Conservation (phyloP, 2,329 filamentous ascomycete genomes). For the Sporothrix schenckii region DNA sequence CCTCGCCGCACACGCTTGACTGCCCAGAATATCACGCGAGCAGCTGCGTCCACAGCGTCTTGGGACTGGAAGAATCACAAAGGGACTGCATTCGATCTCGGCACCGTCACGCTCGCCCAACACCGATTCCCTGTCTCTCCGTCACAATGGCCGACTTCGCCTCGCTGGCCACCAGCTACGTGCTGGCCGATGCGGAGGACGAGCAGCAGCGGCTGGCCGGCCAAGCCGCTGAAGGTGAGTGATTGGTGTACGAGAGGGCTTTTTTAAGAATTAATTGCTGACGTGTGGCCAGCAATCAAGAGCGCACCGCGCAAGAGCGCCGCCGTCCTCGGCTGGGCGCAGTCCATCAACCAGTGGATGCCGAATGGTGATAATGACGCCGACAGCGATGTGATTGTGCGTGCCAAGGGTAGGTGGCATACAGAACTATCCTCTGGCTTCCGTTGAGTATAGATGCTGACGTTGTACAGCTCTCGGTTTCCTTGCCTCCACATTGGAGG, state of each 20-base stretch:
- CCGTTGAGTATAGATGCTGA: background rate
- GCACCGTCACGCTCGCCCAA: background rate
- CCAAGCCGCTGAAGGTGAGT: slow-evolving; percentile 36
- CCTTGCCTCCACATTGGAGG: slow-evolving; percentile 56
- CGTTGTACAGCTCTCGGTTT: slow-evolving; percentile 55
- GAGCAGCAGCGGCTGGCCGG: slow-evolving; percentile 35
- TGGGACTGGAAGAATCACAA: slow-evolving; percentile 16
- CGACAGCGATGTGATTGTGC: slow-evolving; percentile 54
- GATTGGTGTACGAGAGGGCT: no score
- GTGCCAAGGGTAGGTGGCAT: slow-evolving; percentile 52
- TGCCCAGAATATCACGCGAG: slow-evolving; percentile 9
- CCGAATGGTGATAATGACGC: slow-evolving; percentile 35
- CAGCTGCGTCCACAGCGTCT: slow-evolving; percentile 8
- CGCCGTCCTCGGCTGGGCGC: slow-evolving; percentile 38
- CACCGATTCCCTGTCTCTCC: background rate
- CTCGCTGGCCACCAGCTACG: slow-evolving; percentile 38
- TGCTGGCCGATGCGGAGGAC: slow-evolving; percentile 37
- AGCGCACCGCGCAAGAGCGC: slow-evolving; percentile 36
- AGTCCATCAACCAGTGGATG: slow-evolving; percentile 45
- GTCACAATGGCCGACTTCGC: slow-evolving; percentile 38
- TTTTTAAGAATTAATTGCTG: background rate
- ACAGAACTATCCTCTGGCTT: background rate
- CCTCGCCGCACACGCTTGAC: slow-evolving; percentile 3
- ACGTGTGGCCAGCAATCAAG: slow-evolving; percentile 33
- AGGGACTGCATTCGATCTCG: background rate